Conservation (phyloP, 176 grass and related monocot genomes). For the Zea mays region Zm-B73-REFERENCE-NAM-5.0 NC_050105.1:135920501-135921000, state of each 20-base stretch:
- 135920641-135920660: slow-evolving; percentile 49
- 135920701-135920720: slow-evolving; percentile 88
- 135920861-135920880: slow-evolving; percentile 32
- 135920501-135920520: slow-evolving; percentile 61
- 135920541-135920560: slow-evolving; percentile 69
- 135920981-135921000: slow-evolving; percentile 57
- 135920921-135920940: slow-evolving; percentile 55
- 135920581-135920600: slow-evolving; percentile 39
- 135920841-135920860: slow-evolving; percentile 39
- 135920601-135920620: slow-evolving; percentile 27
- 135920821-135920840: slow-evolving; percentile 23
- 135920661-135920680: slow-evolving; percentile 41
- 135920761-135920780: slow-evolving; percentile 41
- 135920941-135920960: slow-evolving; percentile 59
- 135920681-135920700: slow-evolving; percentile 56
- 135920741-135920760: slow-evolving; percentile 35
- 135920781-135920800: slow-evolving; percentile 55
- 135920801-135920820: slow-evolving; percentile 50
- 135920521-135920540: slow-evolving; percentile 84
- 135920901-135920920: slow-evolving; percentile 41
- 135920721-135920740: slow-evolving; percentile 79
- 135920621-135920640: slow-evolving; percentile 32
- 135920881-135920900: slow-evolving; percentile 33
- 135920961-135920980: slow-evolving; percentile 59
- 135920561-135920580: slow-evolving; percentile 23